Base-by-base conservation (phyloP, 108 stramenopile species). In the Epipyxis sp. region DNA sequence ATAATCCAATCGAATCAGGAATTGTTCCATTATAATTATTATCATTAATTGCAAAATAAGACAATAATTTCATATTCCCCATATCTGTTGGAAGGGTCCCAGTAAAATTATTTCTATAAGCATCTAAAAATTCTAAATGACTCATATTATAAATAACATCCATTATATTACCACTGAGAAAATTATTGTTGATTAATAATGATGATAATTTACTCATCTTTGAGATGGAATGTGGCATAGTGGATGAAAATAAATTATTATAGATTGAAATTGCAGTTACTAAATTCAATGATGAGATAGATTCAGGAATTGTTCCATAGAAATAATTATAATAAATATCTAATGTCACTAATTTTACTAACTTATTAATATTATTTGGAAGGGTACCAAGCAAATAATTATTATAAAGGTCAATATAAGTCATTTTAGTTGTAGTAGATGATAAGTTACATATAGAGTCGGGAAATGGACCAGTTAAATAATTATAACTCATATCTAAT, bases 401-500 rank as follows among this genome's bases (percentile, higher is more conserved):
- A 50, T 50, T 13, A 20, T 50, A 6, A 50, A 50, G 46, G 20
- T 50, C 6, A 20, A 50, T 6, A 50, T 50, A 6, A 20, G 46
- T 50, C 46, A 50, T 6, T 50, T 13, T 6, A 50, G 46, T 6
- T 20, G n/a, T n/a, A n/a, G n/a, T n/a, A n/a, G n/a, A n/a, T n/a
- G n/a, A n/a, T n/a, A 50, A 13, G 6, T 50, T 6, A 20, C 6
- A 50, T 20, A 50, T 6, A 13, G 6, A 20, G 20, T 13, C 20
- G 20, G 46, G 46, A 50, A 50, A 37, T 3, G 61, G 20, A 32
- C 61, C 61, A 37, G 20, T 29, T 10, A 65, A 10, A 32, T 35
- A 65, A 37, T 65, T 65, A 29, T 65, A 10, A 37, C 34, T 65
- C 25, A 65, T 65, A 37, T 65, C 20, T 10, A 65, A 65, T 10